Evolutionary conservation across 345 rosid genomes (phyloP).

Genomic region (Acer saccharum): DNA sequence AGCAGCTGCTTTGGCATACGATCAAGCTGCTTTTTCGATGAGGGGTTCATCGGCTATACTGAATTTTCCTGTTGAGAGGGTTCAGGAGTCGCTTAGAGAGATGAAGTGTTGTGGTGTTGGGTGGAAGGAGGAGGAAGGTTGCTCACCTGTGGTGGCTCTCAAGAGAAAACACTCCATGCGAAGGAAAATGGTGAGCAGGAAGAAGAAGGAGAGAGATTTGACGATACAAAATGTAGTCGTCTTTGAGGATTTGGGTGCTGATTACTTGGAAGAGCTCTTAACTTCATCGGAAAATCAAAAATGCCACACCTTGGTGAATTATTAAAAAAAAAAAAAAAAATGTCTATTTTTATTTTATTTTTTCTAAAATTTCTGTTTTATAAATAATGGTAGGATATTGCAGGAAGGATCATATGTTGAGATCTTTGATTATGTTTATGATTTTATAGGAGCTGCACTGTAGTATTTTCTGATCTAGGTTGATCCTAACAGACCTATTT

Average conservation of each 20-base stretch:
- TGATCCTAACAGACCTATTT: no score
- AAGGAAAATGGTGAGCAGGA: conserved; percentile 47
- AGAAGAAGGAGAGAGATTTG: conserved; percentile 40
- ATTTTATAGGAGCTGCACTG: no score
- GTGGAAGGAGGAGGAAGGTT: conserved; percentile 45
- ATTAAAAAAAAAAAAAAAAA: no score
- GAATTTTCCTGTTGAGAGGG: conserved; percentile 72
- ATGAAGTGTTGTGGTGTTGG: conserved; percentile 35
- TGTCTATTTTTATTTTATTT: neutral
- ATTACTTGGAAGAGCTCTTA: conserved; percentile 71
- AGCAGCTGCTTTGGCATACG: conserved; percentile 76
- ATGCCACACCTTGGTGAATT: conserved; percentile 32
- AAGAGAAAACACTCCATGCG: conserved; percentile 81
- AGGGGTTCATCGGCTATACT: conserved; percentile 61
- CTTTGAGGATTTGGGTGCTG: conserved; percentile 79
- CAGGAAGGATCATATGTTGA: neutral
- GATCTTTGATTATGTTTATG: neutral
- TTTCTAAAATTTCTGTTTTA: neutral
- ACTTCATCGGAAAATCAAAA: conserved; percentile 44
- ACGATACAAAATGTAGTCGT: conserved; percentile 57
- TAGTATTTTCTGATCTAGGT: no score
- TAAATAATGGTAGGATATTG: neutral
- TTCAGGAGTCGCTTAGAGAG: conserved; percentile 63
- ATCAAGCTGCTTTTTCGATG: conserved; percentile 73
- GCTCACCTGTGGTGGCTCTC: conserved; percentile 87